Percentiles rank a stretch among this genome's conserved stretches.
Evolutionary conservation across 1,284 basidiomycete genomes (phyloP).

Genomic region (Papiliotrema nemorosa): DNA sequence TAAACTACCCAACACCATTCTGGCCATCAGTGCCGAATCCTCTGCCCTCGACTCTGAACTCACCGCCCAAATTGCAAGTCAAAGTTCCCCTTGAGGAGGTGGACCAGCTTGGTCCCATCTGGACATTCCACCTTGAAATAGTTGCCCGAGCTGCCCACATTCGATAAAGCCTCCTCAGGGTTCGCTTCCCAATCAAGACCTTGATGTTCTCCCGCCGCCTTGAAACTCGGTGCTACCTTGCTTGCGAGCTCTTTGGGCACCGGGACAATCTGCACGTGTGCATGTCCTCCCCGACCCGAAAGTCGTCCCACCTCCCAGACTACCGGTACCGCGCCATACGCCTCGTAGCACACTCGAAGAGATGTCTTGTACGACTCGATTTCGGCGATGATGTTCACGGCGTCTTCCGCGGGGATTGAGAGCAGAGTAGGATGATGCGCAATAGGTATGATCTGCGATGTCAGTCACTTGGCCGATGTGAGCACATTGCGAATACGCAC

Average conservation of each 20-base stretch:
- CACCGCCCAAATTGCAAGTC: constrained; percentile 89
- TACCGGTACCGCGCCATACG: constrained; percentile 65
- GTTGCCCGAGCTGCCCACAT: constrained; percentile 55
- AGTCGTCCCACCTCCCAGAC: constrained; percentile 84
- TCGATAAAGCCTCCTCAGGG: constrained; percentile 60
- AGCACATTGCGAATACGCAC: constrained; percentile 25
- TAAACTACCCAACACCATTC: constrained; percentile 71
- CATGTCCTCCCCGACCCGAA: constrained; percentile 83
- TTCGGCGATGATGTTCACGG: constrained; percentile 71
- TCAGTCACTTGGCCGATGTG: not conserved
- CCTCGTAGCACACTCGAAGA: constrained; percentile 66
- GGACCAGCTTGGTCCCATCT: constrained; percentile 76
- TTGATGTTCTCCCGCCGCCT: constrained; percentile 60
- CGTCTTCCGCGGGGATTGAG: constrained; percentile 70
- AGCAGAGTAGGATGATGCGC: constrained; percentile 62
- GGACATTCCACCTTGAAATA: constrained; percentile 90
- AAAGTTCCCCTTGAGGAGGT: constrained; percentile 77
- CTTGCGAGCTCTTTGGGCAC: constrained; percentile 62
- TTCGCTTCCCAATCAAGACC: constrained; percentile 65
- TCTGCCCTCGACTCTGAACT: constrained; percentile 32
- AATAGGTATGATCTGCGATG: constrained; percentile 67
- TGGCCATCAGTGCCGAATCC: constrained; percentile 41
- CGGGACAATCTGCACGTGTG: constrained; percentile 83
- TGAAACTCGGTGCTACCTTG: constrained; percentile 67
- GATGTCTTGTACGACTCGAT: constrained; percentile 77